A percentile compares a stretch with the other conserved stretches of the same genome.
Evolutionary conservation across 768 basidiomycete genomes (phyloP).

Genomic region (Terana coerulea): DNA sequence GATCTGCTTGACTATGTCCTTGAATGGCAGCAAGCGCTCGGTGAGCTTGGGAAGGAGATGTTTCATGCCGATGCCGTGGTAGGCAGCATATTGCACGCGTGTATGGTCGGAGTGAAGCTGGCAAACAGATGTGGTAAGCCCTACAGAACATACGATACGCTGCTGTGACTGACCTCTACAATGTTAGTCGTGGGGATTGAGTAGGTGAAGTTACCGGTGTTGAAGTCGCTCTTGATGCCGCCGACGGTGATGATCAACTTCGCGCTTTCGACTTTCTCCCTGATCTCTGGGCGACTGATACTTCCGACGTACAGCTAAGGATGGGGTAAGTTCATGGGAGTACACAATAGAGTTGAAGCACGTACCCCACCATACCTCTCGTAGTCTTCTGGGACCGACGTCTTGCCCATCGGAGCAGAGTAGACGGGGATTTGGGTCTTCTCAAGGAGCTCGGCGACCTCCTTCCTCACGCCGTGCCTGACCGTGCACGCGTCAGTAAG

Average conservation of each 20-base stretch:
- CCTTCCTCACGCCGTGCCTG: constrained; percentile 63
- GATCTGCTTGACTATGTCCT: constrained; percentile 36
- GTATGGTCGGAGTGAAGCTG: constrained; percentile 78
- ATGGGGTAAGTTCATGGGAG: background rate
- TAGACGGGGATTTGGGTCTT: constrained; percentile 73
- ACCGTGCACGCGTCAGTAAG: constrained; percentile 80
- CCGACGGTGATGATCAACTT: constrained; percentile 77
- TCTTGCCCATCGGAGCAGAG: constrained; percentile 79
- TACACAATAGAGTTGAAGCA: constrained; percentile 11
- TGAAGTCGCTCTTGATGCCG: constrained; percentile 72
- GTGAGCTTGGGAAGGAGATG: constrained; percentile 70
- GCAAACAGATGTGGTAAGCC: background rate
- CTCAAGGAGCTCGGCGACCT: constrained; percentile 57
- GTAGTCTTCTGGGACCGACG: constrained; percentile 64
- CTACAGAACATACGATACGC: background rate
- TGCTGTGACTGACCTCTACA: constrained; percentile 49
- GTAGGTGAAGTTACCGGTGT: constrained; percentile 85
- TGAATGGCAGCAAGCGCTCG: constrained; percentile 43
- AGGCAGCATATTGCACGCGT: constrained; percentile 59
- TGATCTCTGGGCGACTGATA: constrained; percentile 61
- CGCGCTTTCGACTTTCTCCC: constrained; percentile 68
- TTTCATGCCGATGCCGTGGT: constrained; percentile 72
- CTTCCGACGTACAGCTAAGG: constrained; percentile 72
- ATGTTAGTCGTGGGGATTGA: constrained; percentile 54
- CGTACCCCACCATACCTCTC: constrained; percentile 78